phyloP scores from a whole-genome alignment of 805 yeast species.

The Wickerhamiella kurtzmanii region DNA sequence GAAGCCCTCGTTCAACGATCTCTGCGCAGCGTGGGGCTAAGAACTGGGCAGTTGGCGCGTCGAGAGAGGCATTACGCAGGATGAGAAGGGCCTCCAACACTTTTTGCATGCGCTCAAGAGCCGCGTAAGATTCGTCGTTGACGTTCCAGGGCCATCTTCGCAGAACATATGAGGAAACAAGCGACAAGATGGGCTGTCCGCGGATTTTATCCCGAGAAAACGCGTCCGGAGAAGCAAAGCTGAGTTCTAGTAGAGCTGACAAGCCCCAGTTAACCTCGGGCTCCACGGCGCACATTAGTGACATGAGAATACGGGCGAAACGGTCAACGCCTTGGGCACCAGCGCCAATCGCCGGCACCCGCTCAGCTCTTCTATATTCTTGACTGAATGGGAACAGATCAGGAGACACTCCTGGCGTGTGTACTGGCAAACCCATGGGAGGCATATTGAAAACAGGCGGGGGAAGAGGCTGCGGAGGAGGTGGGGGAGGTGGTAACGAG shows the following conservation, averaged over 20 bases:
- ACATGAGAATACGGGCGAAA: constrained; percentile 53
- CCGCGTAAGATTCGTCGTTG: constrained; percentile 6
- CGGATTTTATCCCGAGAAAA: constrained; percentile 12
- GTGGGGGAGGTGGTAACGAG: background rate
- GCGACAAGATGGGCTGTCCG: constrained; percentile 7
- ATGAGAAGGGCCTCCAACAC: constrained; percentile 45
- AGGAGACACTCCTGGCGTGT: constrained; percentile 24
- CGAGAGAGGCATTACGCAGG: constrained; percentile 72
- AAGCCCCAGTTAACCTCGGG: constrained; percentile 65
- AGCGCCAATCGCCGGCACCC: constrained; percentile 11
- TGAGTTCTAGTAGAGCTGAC: constrained; percentile 34
- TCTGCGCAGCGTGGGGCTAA: constrained; percentile 25
- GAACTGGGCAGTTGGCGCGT: constrained; percentile 66
- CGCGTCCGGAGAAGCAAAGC: constrained; percentile 25
- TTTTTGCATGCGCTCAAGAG: constrained; percentile 18
- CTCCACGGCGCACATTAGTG: constrained; percentile 49
- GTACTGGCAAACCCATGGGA: constrained; percentile 23
- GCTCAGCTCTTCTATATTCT: constrained; percentile 15
- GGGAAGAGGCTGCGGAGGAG: constrained; percentile 2
- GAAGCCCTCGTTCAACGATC: constrained; percentile 30
- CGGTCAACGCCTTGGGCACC: constrained; percentile 48
- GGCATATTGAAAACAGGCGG: constrained; percentile 19
- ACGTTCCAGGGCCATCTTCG: constrained; percentile 11
- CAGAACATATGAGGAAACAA: constrained; percentile 7
- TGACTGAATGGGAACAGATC: constrained; percentile 21